Evolutionary conservation across 192 early-diverging fungal species (phyloP), one percentile per base, ranked within the genome.

Genomic region (Podila epicladia): DNA sequence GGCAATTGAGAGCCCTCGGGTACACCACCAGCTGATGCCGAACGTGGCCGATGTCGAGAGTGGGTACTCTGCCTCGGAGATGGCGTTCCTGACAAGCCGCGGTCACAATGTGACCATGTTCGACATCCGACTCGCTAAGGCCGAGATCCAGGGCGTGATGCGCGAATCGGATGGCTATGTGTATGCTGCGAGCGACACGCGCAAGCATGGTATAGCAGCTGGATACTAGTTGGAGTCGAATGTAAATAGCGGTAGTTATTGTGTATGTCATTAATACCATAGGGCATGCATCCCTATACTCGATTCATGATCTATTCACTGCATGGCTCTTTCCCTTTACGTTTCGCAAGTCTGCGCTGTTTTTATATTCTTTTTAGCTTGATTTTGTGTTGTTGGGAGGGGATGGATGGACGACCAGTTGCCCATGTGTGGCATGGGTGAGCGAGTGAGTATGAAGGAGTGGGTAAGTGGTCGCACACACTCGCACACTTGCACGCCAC

Each of bases 1-100:
- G 22, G 96, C 97, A 1, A 83, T 98, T 0, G 88, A 90, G 51
- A 62, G 72, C 37, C 92, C 94, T 8, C 89, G 97, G 17, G 74
- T 95, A 38, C 97, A 99, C 82, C 95, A 97, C 77, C 97, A 99
- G 82, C 88, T 99, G 62, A 74, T 97, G 64, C 97, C 97, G 5
- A 85, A 97, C 71, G 51, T 62, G 3, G 77, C 72, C 1, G 69
- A 64, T 55, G 72, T 83, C 22, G 82, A 79, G 58, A 70, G 68
- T 48, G 61, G 66, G 57, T 89, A 64, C 72, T 49, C 71, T 82
- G 69, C 13, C 41, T 77, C n/a, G 49, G 69, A 57, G 53, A 77
- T 65, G 55, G 49, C 31, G 83, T 74, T 75, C 15, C 50, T 86
- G 20, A 22, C 17, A 9, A 62, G 58, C 3, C 71, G 70, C n/a